phyloP scores from a whole-genome alignment of 2,329 filamentous ascomycete genomes.

The Curvularia hawaiiensis region DNA sequence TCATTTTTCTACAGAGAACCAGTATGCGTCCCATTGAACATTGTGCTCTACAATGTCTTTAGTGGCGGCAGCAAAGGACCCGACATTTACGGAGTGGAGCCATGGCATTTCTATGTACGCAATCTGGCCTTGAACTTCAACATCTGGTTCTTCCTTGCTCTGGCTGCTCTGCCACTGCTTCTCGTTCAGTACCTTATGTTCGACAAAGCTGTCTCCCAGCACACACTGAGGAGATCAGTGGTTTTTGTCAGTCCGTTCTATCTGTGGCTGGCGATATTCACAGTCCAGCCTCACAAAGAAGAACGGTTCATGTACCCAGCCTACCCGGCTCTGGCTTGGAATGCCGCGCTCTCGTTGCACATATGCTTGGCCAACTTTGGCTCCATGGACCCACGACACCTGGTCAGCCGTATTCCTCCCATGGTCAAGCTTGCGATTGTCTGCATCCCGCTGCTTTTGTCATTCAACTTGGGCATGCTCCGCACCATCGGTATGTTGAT shows the following conservation, averaged over 20 bases:
- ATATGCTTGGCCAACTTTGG: constrained; percentile 78
- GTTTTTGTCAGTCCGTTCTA: constrained; percentile 88
- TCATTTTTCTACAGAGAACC: constrained; percentile 83
- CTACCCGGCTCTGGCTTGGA: constrained; percentile 88
- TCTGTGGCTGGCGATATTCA: constrained; percentile 92
- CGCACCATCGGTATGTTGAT: constrained; percentile 64
- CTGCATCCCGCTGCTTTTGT: constrained; percentile 64
- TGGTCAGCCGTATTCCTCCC: constrained; percentile 74
- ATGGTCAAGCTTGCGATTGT: constrained; percentile 73
- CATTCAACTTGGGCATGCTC: constrained; percentile 69
- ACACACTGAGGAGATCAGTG: constrained; percentile 74
- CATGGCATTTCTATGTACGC: constrained; percentile 95
- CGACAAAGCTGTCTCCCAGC: constrained; percentile 64
- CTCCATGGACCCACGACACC: constrained; percentile 67
- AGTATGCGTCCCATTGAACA: constrained; percentile 84
- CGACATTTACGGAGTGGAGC: constrained; percentile 92
- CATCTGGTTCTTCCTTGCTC: constrained; percentile 83
- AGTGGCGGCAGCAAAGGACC: constrained; percentile 78
- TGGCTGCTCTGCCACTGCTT: constrained; percentile 76
- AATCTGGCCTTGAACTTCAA: constrained; percentile 96
- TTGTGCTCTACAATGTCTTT: constrained; percentile 95
- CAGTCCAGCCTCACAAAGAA: constrained; percentile 92
- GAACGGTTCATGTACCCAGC: constrained; percentile 98
- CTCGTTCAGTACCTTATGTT: constrained; percentile 71
- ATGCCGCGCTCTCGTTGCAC: constrained; percentile 84